A percentile compares a stretch with the other conserved stretches of the same genome.
phyloP scores from a whole-genome alignment of 352 stramenopile genomes.

The Phytophthora multivora region DNA sequence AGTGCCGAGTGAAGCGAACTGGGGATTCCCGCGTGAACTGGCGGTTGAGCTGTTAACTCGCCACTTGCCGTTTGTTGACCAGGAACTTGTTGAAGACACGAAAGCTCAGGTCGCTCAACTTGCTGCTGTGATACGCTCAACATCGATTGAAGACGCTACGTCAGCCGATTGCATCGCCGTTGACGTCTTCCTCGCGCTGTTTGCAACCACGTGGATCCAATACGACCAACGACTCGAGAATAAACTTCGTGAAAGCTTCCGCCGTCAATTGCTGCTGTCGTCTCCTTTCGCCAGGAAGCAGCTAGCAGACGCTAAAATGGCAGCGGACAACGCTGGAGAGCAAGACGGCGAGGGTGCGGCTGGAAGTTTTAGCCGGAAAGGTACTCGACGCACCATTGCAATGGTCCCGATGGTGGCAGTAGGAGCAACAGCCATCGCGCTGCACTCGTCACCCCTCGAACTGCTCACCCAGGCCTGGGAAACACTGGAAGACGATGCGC shows the following conservation, averaged over 20 bases:
- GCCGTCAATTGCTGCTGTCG: constrained; percentile 38
- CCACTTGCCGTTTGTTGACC: constrained; percentile 47
- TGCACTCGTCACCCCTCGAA: constrained; percentile 37
- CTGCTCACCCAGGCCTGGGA: constrained; percentile 40
- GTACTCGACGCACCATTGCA: constrained; percentile 8
- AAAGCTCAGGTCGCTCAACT: constrained; percentile 11
- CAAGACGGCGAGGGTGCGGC: neutral
- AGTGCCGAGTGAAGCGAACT: constrained; percentile 27
- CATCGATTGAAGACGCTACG: constrained; percentile 4
- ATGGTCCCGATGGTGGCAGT: constrained; percentile 13
- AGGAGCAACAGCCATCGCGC: constrained; percentile 12
- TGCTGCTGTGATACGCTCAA: constrained; percentile 11
- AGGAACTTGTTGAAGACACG: constrained; percentile 7
- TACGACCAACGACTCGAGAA: constrained; percentile 46
- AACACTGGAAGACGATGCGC: constrained; percentile 39
- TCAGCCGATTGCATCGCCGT: constrained; percentile 36
- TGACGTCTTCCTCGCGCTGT: constrained; percentile 58
- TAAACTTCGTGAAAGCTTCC: constrained; percentile 57
- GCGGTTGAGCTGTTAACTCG: constrained; percentile 40
- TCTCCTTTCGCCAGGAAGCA: constrained; percentile 33
- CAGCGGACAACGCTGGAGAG: neutral
- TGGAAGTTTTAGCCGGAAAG: constrained; percentile 9
- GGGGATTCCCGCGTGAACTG: constrained; percentile 38
- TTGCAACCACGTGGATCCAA: constrained; percentile 49
- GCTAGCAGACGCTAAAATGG: constrained; percentile 4